Evolutionary conservation across 768 basidiomycete genomes (phyloP).

Genomic region (Macrolepiota dolichaula): DNA sequence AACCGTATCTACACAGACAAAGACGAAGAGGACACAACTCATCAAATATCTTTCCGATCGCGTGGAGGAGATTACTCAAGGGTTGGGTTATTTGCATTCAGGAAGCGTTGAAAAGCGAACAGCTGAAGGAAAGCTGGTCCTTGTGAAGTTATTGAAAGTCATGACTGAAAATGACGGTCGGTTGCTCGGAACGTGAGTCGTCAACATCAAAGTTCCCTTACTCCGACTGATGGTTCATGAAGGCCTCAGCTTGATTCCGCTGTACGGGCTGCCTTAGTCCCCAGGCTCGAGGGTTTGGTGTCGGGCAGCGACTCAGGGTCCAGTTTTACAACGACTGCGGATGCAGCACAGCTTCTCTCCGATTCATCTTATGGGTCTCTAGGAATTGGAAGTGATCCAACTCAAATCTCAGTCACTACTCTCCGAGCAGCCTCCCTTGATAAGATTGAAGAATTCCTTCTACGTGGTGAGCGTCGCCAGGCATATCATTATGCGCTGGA

Average conservation of each 20-base stretch:
- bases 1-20: slow-evolving; percentile 58
- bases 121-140: slow-evolving; percentile 71
- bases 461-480: slow-evolving; percentile 80
- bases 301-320: not conserved
- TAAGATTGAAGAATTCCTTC: slow-evolving; percentile 73
- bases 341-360: slow-evolving; percentile 22
- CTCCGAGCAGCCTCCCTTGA: slow-evolving; percentile 65
- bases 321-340: slow-evolving; percentile 22
- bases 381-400: slow-evolving; percentile 31
- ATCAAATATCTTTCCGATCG: slow-evolving; percentile 74
- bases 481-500: slow-evolving; percentile 89
- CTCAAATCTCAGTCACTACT: slow-evolving; percentile 53
- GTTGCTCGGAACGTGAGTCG: slow-evolving; percentile 77
- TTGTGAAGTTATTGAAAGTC: slow-evolving; percentile 71
- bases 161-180: slow-evolving; percentile 91
- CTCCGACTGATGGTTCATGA: not conserved
- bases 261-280: slow-evolving; percentile 70
- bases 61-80: slow-evolving; percentile 72
- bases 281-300: slow-evolving; percentile 37
- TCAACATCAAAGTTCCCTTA: not conserved
- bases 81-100: slow-evolving; percentile 61
- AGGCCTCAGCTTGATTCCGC: slow-evolving; percentile 67
- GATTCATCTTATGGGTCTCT: slow-evolving; percentile 5
- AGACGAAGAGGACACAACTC: slow-evolving; percentile 82
- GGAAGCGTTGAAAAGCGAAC: slow-evolving; percentile 46